Conservation (phyloP, 306 rosid species). For the Vigna radiata region DNA sequence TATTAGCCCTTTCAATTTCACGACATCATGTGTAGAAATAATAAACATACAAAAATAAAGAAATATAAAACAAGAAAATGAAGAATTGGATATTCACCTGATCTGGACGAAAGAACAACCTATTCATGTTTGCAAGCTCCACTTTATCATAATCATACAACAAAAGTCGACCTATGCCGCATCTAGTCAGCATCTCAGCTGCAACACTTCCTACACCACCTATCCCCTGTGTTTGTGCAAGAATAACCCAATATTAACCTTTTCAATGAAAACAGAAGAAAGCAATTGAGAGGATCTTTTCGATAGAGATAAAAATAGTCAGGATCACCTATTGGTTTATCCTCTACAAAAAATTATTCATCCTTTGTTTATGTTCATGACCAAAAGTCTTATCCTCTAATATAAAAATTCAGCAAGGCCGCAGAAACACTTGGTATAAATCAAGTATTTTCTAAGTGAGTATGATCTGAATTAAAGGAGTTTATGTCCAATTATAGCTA, state of each 20-base stretch:
- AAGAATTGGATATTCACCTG: constrained; percentile 60
- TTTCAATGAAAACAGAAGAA: constrained; percentile 12
- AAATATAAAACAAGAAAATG: constrained; percentile 21
- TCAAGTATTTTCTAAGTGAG: not conserved
- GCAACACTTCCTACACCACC: constrained; percentile 99
- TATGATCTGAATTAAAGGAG: constrained; percentile 2
- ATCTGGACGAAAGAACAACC: constrained; percentile 97
- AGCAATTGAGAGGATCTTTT: constrained; percentile 1
- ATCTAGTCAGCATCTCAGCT: constrained; percentile 97
- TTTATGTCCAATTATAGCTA: constrained; percentile 6
- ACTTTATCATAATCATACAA: constrained; percentile 98
- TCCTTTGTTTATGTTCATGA: constrained; percentile 22
- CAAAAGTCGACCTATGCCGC: constrained; percentile 97
- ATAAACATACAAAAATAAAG: not conserved
- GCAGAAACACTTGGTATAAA: constrained; percentile 12
- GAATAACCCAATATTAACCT: constrained; percentile 25
- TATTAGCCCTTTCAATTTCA: constrained; percentile 27
- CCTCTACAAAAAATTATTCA: not conserved
- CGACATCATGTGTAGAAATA: not conserved
- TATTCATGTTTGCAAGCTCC: constrained; percentile 98
- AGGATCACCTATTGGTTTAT: not conserved
- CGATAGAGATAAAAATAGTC: not conserved
- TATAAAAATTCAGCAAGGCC: constrained; percentile 2
- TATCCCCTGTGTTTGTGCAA: constrained; percentile 71
- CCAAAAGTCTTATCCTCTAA: constrained; percentile 18